Conservation (phyloP, 2,329 filamentous ascomycete species). For the Annulohypoxylon truncatum region DNA sequence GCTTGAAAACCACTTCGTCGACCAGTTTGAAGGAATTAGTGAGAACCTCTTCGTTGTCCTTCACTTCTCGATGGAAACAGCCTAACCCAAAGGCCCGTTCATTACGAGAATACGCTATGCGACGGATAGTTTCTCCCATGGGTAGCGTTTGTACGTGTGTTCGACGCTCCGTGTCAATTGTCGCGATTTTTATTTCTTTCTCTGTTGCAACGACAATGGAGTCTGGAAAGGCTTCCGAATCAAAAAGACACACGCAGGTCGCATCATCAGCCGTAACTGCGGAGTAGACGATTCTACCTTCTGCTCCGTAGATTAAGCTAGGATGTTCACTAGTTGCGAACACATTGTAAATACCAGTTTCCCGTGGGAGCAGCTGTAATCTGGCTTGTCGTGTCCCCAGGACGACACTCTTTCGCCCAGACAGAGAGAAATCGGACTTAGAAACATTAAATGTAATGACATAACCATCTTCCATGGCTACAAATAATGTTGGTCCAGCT, state of each 20-base stretch:
- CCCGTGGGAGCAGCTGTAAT: conserved; percentile 80
- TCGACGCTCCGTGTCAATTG: conserved; percentile 84
- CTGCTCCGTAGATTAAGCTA: conserved; percentile 89
- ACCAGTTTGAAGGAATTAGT: conserved; percentile 87
- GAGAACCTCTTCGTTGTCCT: conserved; percentile 78
- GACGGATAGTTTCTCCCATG: conserved; percentile 83
- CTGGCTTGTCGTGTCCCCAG: conserved; percentile 87
- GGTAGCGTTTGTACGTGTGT: conserved; percentile 87
- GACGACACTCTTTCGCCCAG: conserved; percentile 81
- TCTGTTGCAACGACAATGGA: conserved; percentile 85
- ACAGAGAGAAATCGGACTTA: conserved; percentile 69
- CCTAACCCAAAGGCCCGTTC: conserved; percentile 88
- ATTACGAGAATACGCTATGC: conserved; percentile 84
- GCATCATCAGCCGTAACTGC: conserved; percentile 92
- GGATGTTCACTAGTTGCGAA: conserved; percentile 96
- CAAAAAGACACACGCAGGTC: conserved; percentile 82
- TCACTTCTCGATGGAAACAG: conserved; percentile 80
- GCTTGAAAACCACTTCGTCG: conserved; percentile 88
- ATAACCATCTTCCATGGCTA: conserved; percentile 92
- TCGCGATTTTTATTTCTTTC: conserved; percentile 79
- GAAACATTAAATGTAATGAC: conserved; percentile 86
- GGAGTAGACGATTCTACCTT: conserved; percentile 90
- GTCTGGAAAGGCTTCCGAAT: conserved; percentile 81
- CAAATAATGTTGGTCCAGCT: conserved; percentile 79
- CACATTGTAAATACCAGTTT: conserved; percentile 77